Base-by-base conservation (phyloP, 2,329 filamentous ascomycete genomes). In the Apiospora pterosperma region DNA sequence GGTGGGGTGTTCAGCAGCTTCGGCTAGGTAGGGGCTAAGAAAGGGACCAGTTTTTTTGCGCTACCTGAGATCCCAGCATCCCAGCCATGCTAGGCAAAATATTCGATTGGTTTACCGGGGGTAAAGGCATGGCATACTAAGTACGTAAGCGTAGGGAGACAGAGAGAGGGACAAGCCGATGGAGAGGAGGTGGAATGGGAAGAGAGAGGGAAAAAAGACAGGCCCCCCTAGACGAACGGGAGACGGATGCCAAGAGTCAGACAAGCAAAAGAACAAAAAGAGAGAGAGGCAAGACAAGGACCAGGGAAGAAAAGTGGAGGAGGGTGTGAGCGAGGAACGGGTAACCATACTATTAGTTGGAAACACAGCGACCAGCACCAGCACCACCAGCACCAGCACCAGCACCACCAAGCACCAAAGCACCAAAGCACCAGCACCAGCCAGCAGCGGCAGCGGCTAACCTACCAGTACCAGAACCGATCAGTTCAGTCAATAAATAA, bases 281-380 rank as follows among this genome's bases (percentile, higher is more conserved):
- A 66, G 61, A 66, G 58, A 59, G n/a, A 52, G 28, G 60, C 41
- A 52, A 58, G 42, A 64, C 10, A 61, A 48, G 58, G 64, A 62
- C 41, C 48, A 36, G 55, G 62, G 58, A 34, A 63, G 61, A 63
- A 67, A 64, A 61, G 62, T 59, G 44, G 42, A 59, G 63, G 41
- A 65, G 66, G 63, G 67, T 16, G 28, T n/a, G 28, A 55, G 28
- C 8, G 48, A 34, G 28, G 48, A 55, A 55, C 48, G 28, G 42
- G 42, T 48, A n/a, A n/a, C n/a, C n/a, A n/a, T n/a, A n/a, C n/a
- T n/a, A n/a, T n/a, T n/a, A 28, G 42, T 28, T 28, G 7, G 23
- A 28, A 48, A 23, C 42, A 48, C 39, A 48, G 42, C 21, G 21
- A 21, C 19, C 42, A 44, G 42, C 21, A 48, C 21, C 42, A 48